These are phyloP conservation scores for Polytrichum commune DNA, from an alignment of 225 moss, liverwort and hornwort species.

Conservation along the genomic window DNA sequence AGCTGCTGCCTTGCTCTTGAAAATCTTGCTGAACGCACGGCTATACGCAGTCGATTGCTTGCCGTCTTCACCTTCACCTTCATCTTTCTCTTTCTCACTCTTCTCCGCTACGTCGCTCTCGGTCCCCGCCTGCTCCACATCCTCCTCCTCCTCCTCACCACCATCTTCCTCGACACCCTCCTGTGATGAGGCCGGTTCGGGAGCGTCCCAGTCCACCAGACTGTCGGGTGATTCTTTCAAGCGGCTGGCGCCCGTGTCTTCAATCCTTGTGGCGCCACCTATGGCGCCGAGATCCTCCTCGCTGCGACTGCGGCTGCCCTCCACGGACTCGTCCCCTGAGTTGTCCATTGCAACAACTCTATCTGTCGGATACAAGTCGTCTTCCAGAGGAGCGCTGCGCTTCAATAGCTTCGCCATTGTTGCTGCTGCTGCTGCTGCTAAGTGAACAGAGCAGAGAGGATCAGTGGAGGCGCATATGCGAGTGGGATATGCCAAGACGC, in stretches of 20 bases:
- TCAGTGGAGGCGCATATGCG: no score
- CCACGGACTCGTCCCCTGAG: constrained; percentile 32
- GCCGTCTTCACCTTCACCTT: constrained; percentile 7
- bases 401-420: no score
- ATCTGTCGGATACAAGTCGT: no score
- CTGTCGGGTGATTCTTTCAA: constrained; percentile 27
- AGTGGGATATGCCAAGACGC: no score
- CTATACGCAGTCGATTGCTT: constrained; percentile 42
- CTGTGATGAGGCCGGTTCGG: background rate
- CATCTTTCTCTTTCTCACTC: constrained; percentile 12
- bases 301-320: constrained; percentile 57
- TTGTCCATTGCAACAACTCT: background rate
- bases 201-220: constrained; percentile 4
- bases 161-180: background rate
- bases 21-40: constrained; percentile 62
- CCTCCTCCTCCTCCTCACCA: background rate
- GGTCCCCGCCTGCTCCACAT: background rate
- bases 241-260: constrained; percentile 42
- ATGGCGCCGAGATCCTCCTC: constrained; percentile 56
- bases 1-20: constrained; percentile 46
- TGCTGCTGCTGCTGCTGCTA: no score
- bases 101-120: constrained; percentile 23
- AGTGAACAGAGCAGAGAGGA: no score
- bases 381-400: no score
- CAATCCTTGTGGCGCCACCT: constrained; percentile 51